These are phyloP conservation scores for Agapanthus africanus DNA, from an alignment of 106 monocot genomes.

Conservation along the genomic window DNA sequence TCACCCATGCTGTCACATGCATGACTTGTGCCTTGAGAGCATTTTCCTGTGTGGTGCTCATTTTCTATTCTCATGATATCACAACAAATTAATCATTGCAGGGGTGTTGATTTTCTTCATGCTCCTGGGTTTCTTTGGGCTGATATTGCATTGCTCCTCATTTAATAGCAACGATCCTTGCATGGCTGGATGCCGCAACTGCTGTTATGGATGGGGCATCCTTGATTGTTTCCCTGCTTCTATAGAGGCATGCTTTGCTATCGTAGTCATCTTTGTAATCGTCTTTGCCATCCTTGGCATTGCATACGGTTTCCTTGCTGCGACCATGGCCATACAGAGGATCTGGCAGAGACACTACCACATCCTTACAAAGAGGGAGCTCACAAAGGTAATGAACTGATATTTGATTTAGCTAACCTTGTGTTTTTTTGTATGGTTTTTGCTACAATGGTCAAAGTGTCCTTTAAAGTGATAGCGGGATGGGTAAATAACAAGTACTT, in stretches of 20 bases:
- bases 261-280: conserved; percentile 70
- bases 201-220: conserved; percentile 95
- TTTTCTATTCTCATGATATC: too few species aligned
- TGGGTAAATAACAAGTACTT: too few species aligned
- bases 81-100: conserved; percentile 19
- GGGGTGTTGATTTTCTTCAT: conserved; percentile 89
- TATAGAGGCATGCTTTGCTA: conserved; percentile 82
- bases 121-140: conserved; percentile 77
- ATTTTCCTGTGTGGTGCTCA: too few species aligned
- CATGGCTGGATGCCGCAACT: conserved; percentile 79
- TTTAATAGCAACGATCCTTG: conserved; percentile 67
- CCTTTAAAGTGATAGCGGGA: too few species aligned
- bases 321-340: conserved; percentile 86
- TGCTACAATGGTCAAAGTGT: too few species aligned
- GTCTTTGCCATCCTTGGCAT: conserved; percentile 89
- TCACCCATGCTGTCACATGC: not conserved
- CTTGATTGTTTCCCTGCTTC: conserved; percentile 85
- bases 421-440: too few species aligned
- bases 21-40: too few species aligned
- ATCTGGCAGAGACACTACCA: conserved; percentile 99
- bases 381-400: conserved; percentile 71
- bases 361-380: conserved; percentile 91
- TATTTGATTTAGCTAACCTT: too few species aligned
- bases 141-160: conserved; percentile 79
- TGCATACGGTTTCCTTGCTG: conserved; percentile 80